Evolutionary conservation across 768 basidiomycete genomes (phyloP).

Genomic region (Psilocybe cyanescens): DNA sequence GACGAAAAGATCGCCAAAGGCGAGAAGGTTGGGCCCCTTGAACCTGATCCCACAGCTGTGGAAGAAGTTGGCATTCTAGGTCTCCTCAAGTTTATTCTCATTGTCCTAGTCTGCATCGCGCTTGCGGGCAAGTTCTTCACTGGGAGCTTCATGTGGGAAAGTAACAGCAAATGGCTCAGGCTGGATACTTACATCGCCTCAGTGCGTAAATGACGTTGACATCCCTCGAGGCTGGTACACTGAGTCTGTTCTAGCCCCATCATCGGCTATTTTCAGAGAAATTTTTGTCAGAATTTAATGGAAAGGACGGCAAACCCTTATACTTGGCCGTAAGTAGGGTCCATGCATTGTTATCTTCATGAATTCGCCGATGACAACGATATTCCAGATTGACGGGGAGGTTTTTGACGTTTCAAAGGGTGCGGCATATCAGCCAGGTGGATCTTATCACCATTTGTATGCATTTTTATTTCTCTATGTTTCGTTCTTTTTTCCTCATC

Average conservation of each 20-base stretch:
- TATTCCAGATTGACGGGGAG: conserved; percentile 79
- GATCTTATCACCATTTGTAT: conserved; percentile 77
- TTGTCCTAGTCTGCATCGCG: conserved; percentile 52
- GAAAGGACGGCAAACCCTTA: conserved; percentile 66
- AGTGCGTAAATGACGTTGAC: conserved; percentile 36
- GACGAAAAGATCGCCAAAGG: conserved; percentile 76
- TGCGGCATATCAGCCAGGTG: conserved; percentile 86
- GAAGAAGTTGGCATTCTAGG: conserved; percentile 67
- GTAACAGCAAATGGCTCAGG: conserved; percentile 64
- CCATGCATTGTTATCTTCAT: conserved; percentile 13
- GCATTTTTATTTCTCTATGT: conserved; percentile 25
- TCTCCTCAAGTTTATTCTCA: conserved; percentile 71
- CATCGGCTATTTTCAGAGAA: conserved; percentile 78
- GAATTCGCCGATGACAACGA: conserved; percentile 20
- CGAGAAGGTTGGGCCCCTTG: conserved; percentile 72
- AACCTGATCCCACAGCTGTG: conserved; percentile 73
- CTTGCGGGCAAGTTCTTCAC: conserved; percentile 85
- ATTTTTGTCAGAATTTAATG: conserved; percentile 70
- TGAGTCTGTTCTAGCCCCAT: conserved; percentile 43
- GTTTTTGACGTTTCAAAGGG: conserved; percentile 92
- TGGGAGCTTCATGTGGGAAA: conserved; percentile 87
- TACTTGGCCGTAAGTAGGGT: conserved; percentile 76
- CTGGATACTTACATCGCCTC: conserved; percentile 64
- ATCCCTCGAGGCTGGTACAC: background rate
- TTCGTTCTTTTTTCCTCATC: conserved; percentile 20